These are phyloP conservation scores for Chytriomyces sp. DNA, from an alignment of 192 early-diverging fungal genomes.

Conservation along the genomic window DNA sequence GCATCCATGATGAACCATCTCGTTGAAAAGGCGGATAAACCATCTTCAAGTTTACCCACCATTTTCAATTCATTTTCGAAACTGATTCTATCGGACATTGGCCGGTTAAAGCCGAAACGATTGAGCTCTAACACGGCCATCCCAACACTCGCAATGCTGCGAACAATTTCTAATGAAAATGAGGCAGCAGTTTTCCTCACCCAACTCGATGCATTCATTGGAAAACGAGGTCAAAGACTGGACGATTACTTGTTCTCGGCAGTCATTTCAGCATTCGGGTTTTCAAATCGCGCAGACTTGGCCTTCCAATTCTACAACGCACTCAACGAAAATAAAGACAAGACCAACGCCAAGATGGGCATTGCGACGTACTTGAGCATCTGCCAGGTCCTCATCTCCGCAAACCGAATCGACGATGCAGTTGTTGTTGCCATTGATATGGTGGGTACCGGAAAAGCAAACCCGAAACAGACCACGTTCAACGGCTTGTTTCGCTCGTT, in stretches of 20 bases:
- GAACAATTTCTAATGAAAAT: background rate
- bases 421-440: background rate
- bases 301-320: conserved; percentile 4
- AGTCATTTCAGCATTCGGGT: background rate
- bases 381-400: background rate
- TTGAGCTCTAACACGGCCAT: background rate
- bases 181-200: background rate
- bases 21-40: background rate
- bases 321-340: background rate
- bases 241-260: conserved; percentile 3
- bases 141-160: background rate
- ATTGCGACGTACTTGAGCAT: background rate
- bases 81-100: background rate
- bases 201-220: background rate
- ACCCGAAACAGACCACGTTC: background rate
- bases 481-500: background rate
- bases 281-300: background rate
- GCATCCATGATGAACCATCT: background rate
- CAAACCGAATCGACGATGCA: background rate
- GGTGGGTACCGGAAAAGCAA: background rate
- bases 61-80: conserved; percentile 1
- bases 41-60: background rate
- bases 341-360: background rate
- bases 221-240: background rate
- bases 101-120: background rate